phyloP scores from a whole-genome alignment of 768 basidiomycete genomes.

The Tubosaeta sp. region DNA sequence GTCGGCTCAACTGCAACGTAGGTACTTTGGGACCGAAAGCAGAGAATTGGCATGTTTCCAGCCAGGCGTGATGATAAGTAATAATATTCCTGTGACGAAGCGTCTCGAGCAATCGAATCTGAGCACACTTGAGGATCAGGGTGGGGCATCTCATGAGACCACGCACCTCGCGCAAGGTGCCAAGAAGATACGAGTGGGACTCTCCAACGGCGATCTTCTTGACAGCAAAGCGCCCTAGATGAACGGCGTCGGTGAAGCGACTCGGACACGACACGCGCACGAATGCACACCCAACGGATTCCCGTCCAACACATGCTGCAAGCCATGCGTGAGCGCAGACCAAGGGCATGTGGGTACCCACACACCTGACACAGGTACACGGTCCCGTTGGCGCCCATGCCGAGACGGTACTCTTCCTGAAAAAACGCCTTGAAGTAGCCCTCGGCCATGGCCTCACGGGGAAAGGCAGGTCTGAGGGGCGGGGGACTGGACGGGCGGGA shows the following conservation, averaged over 20 bases:
- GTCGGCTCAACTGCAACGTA: slow-evolving; percentile 68
- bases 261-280: neutral
- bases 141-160: neutral
- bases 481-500: slow-evolving; percentile 51
- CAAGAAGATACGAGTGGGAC: slow-evolving; percentile 80
- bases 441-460: slow-evolving; percentile 75
- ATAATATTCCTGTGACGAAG: slow-evolving; percentile 92
- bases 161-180: slow-evolving; percentile 70
- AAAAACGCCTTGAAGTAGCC: slow-evolving; percentile 95
- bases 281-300: slow-evolving; percentile 63
- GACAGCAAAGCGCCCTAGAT: slow-evolving; percentile 78
- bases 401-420: slow-evolving; percentile 80
- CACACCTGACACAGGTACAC: slow-evolving; percentile 85
- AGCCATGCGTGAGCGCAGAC: slow-evolving; percentile 1
- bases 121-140: neutral
- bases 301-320: slow-evolving; percentile 80
- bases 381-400: slow-evolving; percentile 93
- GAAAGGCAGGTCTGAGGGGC: slow-evolving; percentile 41
- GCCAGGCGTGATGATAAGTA: slow-evolving; percentile 94
- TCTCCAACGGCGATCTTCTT: slow-evolving; percentile 96
- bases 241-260: slow-evolving; percentile 1
- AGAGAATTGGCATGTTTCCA: slow-evolving; percentile 83
- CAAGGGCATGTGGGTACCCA: neutral
- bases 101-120: slow-evolving; percentile 82
- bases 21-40: slow-evolving; percentile 85